Evolutionary conservation across 2,329 filamentous ascomycete species (phyloP), one percentile per base, ranked within the genome.

Genomic region (Coniochaeta sp.): DNA sequence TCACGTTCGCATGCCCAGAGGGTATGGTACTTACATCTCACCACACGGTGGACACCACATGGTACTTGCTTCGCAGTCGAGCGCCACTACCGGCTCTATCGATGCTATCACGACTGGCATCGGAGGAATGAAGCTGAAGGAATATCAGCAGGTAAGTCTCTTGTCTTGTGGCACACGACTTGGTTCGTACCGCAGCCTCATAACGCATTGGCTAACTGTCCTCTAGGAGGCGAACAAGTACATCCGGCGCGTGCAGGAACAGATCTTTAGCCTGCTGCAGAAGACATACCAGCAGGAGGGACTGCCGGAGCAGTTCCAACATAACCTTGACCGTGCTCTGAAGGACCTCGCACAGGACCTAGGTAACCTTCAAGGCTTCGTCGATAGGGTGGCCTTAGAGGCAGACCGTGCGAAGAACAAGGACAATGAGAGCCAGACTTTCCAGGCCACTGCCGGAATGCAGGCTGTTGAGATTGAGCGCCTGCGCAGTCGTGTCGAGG

Each of bases 401-500:
- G 47, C 22, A 31, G 22, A 31, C 22, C n/a, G 22, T 14, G 24
- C 17, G 6, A 34, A 44, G 34, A 44, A 44, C 26, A 58, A 58
- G 36, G 38, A 43, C n/a, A 44, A 28, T 12, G 56, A 58, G 28
- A 34, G 19, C 24, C 19, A 58, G 24, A 40, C 22, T 17, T 31
- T 58, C 36, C 56, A 58, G 56, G 56, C 56, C 16, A 44, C 56
- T 19, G 36, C 56, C 22, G 56, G 34, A 6, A 26, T 43, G 38
- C 56, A 58, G 26, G 56, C 56, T 11, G 56, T 58, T 9, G 36
- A 58, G 38, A 58, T 58, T 19, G 36, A 58, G 38, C 34, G 36
- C 12, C 56, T 58, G 6, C 34, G 56, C 2, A 40, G 17, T 19
- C 11, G n/a, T 1, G 3, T 28, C 33, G 56, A 58, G 9, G 14